Evolutionary conservation across 2,329 filamentous ascomycete genomes (phyloP), one percentile per base, ranked within the genome.

Genomic region (Coleophoma eucalyptorum): DNA sequence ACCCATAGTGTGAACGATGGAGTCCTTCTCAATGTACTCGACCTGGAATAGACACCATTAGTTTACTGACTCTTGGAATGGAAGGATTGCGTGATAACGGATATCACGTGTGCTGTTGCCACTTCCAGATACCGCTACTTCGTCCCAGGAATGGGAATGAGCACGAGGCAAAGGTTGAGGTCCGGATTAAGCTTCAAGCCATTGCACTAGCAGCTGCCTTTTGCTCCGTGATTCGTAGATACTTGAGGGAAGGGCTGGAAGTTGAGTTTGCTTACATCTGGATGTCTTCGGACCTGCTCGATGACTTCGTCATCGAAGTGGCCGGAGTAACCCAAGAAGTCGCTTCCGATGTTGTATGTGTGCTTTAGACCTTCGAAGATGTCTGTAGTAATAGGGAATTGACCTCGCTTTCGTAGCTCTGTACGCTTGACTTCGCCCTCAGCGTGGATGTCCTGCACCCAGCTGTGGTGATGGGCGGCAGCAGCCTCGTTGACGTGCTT

Each of bases 11-110:
- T 91, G 90, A 64, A 99, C 94, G 62, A 94, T 80, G 46, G 90
- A 92, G 73, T 99, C 94, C 65, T 85, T 89, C 82, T 99, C 94
- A 67, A 99, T 89, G 72, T 90, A 96, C 64, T 96, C 93, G 68
- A 99, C 89, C 94, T 99, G 67, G 53, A 11, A 34, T 43, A 51
- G 20, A n/a, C 16, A 50, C 11, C 41, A 44, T 18, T 45, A 43
- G 40, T 12, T 44, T 45, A 46, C 32, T 43, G 32, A 46, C n/a
- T 41, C 34, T 47, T 44, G 41, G 10, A 37, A 38, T 43, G 40
- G 13, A n/a, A 31, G 12, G 34, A 31, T 49, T 26, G 12, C 40
- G 6, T 7, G 43, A 41, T 35, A 43, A 40, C 3, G 16, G 31
- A 13, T 34, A 59, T 61, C 61, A 64, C 61, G 60, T 63, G 61